Evolutionary conservation across 1,139 yeast genomes (phyloP).

Genomic region (Arxiozyma slooffiae): DNA sequence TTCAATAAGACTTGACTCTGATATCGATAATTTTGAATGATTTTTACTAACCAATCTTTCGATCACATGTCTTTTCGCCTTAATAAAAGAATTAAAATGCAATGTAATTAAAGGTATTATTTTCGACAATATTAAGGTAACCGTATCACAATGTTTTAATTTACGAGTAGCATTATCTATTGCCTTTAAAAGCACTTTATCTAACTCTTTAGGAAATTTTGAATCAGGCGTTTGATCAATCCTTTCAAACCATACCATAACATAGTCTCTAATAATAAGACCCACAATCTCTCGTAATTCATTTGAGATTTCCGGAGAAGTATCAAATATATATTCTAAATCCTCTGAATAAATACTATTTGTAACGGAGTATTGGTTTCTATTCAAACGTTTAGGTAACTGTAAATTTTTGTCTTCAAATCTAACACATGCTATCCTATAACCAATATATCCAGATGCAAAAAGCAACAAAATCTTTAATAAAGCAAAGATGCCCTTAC

Average conservation of each 20-base stretch:
- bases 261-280: constrained; percentile 49
- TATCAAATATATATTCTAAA: constrained; percentile 26
- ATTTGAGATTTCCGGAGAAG: constrained; percentile 36
- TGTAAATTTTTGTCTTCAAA: background rate
- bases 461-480: background rate
- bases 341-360: background rate
- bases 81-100: constrained; percentile 38
- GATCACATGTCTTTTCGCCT: constrained; percentile 4
- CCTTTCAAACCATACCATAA: constrained; percentile 49
- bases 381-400: background rate
- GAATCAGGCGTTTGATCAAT: constrained; percentile 34
- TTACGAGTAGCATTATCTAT: constrained; percentile 37
- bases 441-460: background rate
- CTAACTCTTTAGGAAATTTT: constrained; percentile 48
- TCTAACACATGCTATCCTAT: background rate
- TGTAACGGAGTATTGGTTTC: background rate
- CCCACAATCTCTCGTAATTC: constrained; percentile 45
- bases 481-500: background rate
- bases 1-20: constrained; percentile 42
- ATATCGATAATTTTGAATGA: constrained; percentile 41
- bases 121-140: constrained; percentile 48
- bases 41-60: constrained; percentile 15
- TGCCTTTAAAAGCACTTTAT: constrained; percentile 39
- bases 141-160: constrained; percentile 40
- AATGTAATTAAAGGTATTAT: constrained; percentile 57